Evolutionary conservation across 495 filamentous ascomycete genomes (phyloP), one percentile per base, ranked within the genome.

Genomic region (Daldinia loculata): DNA sequence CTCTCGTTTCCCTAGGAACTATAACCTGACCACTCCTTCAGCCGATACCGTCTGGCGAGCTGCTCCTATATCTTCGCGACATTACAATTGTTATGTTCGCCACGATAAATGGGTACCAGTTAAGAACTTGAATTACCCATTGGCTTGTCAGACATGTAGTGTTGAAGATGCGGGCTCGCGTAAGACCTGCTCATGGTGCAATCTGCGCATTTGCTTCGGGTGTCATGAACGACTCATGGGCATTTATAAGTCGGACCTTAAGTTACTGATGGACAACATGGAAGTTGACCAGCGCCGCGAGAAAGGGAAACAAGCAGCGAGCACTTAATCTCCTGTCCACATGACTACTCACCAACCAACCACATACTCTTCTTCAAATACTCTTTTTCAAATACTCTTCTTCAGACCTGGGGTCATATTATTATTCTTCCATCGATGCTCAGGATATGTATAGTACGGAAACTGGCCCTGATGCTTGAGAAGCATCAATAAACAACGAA

Each of bases 111-210:
- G 75, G 65, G 41, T 70, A 30, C 34, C 58, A 38, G 69, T 71
- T 56, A 70, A 66, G 56, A 77, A 77, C 58, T 69, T 36, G 22
- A 66, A 63, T 45, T 74, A 76, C 34, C 60, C 75, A 9, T 59
- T 77, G 4, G 50, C 74, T 19, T 77, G 75, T 36, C 75, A 77
- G 22, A 67, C 74, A n/a, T 77, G 75, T 45, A 38, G 66, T 15
- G 57, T 72, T 30, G 43, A 68, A 15, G 75, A 77, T 12, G 67
- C 53, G 11, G 59, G 56, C 51, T 59, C 56, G 27, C 75, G 75
- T 39, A 67, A 68, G 30, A 61, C 59, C 3, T 77, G 75, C 32
- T 63, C 68, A 0, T 72, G 62, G 45, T 77, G 75, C 56, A 74
- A 69, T 56, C 38, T 77, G 50, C 75, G 74, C 22, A 64, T 77